Evolutionary conservation across 208 protist genomes (phyloP), one percentile per base, ranked within the genome.

Genomic region (Jaenimonas drosophilae): DNA sequence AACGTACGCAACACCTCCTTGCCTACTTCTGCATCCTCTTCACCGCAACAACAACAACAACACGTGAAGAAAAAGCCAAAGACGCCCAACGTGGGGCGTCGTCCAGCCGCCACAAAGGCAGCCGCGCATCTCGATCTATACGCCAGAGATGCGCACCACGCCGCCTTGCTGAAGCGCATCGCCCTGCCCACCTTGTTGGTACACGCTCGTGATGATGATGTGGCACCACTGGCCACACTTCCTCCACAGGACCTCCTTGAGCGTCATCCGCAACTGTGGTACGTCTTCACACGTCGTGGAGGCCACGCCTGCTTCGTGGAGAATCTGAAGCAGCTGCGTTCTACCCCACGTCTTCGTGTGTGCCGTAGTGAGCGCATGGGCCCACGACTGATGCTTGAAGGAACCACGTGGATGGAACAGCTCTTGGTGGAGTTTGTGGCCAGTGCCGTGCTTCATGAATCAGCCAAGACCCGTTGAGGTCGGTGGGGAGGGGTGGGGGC

Each of bases 241-340:
- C 64, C 69, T 5, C 52, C 64, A 24, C 32, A 43, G n/a, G n/a
- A n/a, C n/a, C 36, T 55, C 37, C 52, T 77, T 17, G 39, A 58
- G 41, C 56, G 38, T 1, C 67, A 72, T 28, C 59, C 64, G 21
- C 53, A 56, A 29, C 54, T 69, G 4, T 45, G 59, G 9, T 62
- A 50, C n/a, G 64, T 71, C 30, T 43, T 77, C 42, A 69, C 70
- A n/a, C 70, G 64, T 14, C 69, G 69, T 16, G 70, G 70, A 44
- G 56, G 64, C n/a, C 57, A 77, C 41, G 59, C 45, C 1, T 36
- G 55, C 20, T 77, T 55, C 53, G 59, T 77, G 30, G 64, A 77
- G 40, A 23, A 43, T 9, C 7, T 54, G 20, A 26, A 31, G n/a
- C 33, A 25, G n/a, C n/a, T n/a, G n/a, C n/a, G n/a, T n/a, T n/a